Evolutionary conservation across 768 basidiomycete species (phyloP), one percentile per base, ranked within the genome.

Genomic region (Kwoniella newhampshirensis): DNA sequence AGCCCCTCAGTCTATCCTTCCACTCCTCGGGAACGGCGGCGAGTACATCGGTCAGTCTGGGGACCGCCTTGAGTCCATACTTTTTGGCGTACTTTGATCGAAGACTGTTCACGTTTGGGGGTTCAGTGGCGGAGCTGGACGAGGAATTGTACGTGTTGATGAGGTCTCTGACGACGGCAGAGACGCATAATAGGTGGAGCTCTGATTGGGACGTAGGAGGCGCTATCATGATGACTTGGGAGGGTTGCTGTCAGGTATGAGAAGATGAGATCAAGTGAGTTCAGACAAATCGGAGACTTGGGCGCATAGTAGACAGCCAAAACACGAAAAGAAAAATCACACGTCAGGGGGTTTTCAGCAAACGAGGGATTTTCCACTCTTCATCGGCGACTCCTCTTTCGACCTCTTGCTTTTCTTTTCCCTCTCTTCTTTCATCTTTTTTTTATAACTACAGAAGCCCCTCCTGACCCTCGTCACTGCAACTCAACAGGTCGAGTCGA

Each of bases 21-120:
- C 93, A 91, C 51, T 96, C 93, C 75, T 97, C 93, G 17, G 96
- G 96, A 47, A 98, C 94, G 35, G 96, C 96, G 62, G 91, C 90
- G 77, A 99, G 91, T 70, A 99, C 97, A 75, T 99, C 96, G 42
- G 98, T 94, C 18, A 99, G 82, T 43, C 96, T 78, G 0, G 96
- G 96, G 0, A 94, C 87, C 27, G 89, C 89, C 32, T 87, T 85
- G 67, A 86, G 87, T 4, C 84, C 85, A 73, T 85, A 86, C 76
- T 92, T 92, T 80, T 97, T 97, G 75, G 89, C 89, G 77, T 93
- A 82, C 67, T 86, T 86, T 39, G 87, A 81, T 39, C 94, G 87
- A 44, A 98, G 81, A 49, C 87, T 85, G 70, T 96, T 97, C 52
- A 99, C 80, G 7, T 91, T 91, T 79, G 75, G 94, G 85, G 2